Evolutionary conservation across 1,284 basidiomycete species (phyloP).

Genomic region (Naganishia cerealis): DNA sequence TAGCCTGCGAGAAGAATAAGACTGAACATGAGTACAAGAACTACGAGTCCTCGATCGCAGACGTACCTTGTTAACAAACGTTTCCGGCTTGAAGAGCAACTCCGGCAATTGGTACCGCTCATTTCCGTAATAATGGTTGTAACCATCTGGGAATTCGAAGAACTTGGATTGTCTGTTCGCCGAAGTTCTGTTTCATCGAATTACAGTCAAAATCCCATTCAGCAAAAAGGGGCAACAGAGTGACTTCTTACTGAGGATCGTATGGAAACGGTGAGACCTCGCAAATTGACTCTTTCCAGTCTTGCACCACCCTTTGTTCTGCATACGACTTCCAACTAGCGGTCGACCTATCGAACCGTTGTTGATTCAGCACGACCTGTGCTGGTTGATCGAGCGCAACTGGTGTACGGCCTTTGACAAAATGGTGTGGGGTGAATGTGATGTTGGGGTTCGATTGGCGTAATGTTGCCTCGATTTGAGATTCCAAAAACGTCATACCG

Average conservation of each 20-base stretch:
- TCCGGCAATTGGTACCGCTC: conserved; percentile 85
- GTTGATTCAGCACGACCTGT: conserved; percentile 69
- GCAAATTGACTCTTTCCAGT: conserved; percentile 86
- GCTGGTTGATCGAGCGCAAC: conserved; percentile 68
- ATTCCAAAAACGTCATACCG: conserved; percentile 48
- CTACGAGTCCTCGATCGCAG: conserved; percentile 5
- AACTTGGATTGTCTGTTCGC: conserved; percentile 55
- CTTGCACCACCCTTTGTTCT: conserved; percentile 82
- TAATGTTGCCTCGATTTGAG: conserved; percentile 51
- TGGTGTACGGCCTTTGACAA: conserved; percentile 72
- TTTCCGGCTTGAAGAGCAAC: conserved; percentile 79
- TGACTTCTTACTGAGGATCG: conserved; percentile 20
- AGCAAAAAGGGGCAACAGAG: neutral
- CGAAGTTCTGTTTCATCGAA: neutral
- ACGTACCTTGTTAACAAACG: conserved; percentile 69
- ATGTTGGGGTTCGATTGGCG: conserved; percentile 41
- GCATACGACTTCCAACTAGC: conserved; percentile 78
- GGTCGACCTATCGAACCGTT: conserved; percentile 71
- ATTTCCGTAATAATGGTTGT: conserved; percentile 76
- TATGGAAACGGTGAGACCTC: conserved; percentile 59
- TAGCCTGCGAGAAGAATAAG: conserved; percentile 29
- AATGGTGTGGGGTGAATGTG: conserved; percentile 68
- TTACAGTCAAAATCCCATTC: neutral
- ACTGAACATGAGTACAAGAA: conserved; percentile 4
- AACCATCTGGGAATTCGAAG: conserved; percentile 97